phyloP scores from a whole-genome alignment of 176 grass and related monocot species.

The Hyparrhenia diplandra region DNA sequence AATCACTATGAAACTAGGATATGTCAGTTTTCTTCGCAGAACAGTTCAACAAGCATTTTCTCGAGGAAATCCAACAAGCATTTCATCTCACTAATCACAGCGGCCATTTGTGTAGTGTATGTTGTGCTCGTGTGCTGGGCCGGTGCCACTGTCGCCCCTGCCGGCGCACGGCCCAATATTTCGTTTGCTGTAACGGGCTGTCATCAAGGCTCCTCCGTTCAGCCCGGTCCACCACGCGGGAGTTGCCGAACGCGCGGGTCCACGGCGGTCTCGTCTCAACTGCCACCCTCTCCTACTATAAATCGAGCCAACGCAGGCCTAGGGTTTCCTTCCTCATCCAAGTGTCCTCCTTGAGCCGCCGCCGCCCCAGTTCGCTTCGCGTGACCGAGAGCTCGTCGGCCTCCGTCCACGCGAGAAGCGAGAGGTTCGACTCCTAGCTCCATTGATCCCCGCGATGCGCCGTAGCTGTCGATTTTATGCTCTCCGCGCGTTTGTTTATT shows the following conservation, averaged over 20 bases:
- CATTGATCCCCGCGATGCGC: not conserved
- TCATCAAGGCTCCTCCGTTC: not conserved
- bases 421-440: not conserved
- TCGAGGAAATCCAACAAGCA: too few relatives aligned
- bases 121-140: too few relatives aligned
- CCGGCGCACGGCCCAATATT: too few relatives aligned
- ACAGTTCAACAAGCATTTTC: too few relatives aligned
- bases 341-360: not conserved
- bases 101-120: too few relatives aligned
- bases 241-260: not conserved
- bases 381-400: not conserved
- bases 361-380: not conserved
- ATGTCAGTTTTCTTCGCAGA: too few relatives aligned
- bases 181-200: not conserved
- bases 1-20: too few relatives aligned
- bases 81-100: too few relatives aligned
- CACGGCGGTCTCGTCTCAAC: not conserved
- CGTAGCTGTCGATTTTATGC: not conserved
- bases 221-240: not conserved
- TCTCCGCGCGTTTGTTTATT: not conserved
- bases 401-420: not conserved
- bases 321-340: not conserved
- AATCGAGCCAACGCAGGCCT: not conserved
- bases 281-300: not conserved
- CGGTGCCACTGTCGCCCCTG: too few relatives aligned